A percentile compares a stretch with the other conserved stretches of the same genome.
Evolutionary conservation across 257 asterid species (phyloP).

Genomic region (Solanum pimpinellifolium): DNA sequence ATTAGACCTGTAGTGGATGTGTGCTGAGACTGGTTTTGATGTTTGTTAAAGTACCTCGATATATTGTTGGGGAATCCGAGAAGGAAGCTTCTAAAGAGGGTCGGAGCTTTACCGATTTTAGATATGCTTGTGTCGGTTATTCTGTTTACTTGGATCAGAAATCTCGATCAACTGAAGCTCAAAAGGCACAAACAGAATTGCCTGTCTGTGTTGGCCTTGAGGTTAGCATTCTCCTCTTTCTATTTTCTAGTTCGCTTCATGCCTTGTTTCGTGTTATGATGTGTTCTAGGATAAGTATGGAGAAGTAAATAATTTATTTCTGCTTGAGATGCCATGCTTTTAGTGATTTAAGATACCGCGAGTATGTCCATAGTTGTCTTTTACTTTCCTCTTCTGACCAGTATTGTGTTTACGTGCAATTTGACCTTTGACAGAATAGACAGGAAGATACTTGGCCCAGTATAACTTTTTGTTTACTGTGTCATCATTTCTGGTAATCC

Average conservation of each 20-base stretch:
- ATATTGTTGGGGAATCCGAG: constrained; percentile 58
- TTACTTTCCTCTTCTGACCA: background rate
- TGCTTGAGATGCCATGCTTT: background rate
- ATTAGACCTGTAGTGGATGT: background rate
- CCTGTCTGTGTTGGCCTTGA: constrained; percentile 85
- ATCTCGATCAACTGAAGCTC: constrained; percentile 22
- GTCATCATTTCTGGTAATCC: background rate
- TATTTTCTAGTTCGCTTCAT: background rate
- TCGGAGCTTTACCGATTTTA: constrained; percentile 60
- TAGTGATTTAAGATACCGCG: background rate
- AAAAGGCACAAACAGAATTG: constrained; percentile 40
- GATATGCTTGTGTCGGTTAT: constrained; percentile 79
- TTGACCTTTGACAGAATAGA: background rate
- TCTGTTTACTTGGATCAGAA: constrained; percentile 55
- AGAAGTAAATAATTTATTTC: background rate
- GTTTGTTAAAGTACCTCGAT: constrained; percentile 54
- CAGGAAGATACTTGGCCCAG: background rate
- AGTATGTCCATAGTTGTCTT: background rate
- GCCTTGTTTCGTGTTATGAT: background rate
- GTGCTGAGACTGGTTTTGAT: constrained; percentile 3
- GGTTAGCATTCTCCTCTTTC: constrained; percentile 36
- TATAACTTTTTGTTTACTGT: background rate
- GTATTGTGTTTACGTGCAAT: background rate
- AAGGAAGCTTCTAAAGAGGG: constrained; percentile 64
- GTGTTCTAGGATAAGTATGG: background rate